Evolutionary conservation across 2,329 filamentous ascomycete species (phyloP).

Genomic region (Aspergillus sp.): DNA sequence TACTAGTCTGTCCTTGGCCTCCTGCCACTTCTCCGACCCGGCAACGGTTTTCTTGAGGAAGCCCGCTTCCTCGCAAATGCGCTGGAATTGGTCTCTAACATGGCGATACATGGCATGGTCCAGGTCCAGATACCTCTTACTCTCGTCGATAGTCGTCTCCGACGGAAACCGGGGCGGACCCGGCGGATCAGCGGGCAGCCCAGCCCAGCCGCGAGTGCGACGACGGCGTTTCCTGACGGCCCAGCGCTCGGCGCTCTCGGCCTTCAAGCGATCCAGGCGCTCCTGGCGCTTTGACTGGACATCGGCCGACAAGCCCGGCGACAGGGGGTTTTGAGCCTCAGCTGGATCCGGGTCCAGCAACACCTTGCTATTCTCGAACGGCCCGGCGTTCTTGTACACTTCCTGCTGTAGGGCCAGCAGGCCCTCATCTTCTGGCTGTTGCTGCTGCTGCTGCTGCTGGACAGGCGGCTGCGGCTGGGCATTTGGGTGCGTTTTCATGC

Average conservation of each 20-base stretch:
- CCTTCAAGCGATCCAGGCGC: conserved; percentile 45
- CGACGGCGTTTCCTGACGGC: conserved; percentile 57
- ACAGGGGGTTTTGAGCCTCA: conserved; percentile 10
- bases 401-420: conserved; percentile 32
- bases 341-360: conserved; percentile 14
- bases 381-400: conserved; percentile 24
- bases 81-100: conserved; percentile 57
- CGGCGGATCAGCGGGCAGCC: conserved; percentile 57
- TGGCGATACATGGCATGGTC: conserved; percentile 55
- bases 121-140: conserved; percentile 59
- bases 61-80: conserved; percentile 57
- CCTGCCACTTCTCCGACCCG: conserved; percentile 64
- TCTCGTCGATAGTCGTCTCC: conserved; percentile 72
- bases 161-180: conserved; percentile 67
- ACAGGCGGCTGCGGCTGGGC: too few relatives aligned
- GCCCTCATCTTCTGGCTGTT: conserved; percentile 26
- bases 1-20: conserved; percentile 58
- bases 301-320: conserved; percentile 35
- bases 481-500: conserved; percentile 40
- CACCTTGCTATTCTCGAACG: conserved; percentile 21
- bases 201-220: conserved; percentile 58
- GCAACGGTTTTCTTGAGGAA: conserved; percentile 69
- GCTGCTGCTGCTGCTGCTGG: conserved; percentile 15
- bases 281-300: conserved; percentile 46
- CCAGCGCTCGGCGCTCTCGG: conserved; percentile 54